Base-by-base conservation (phyloP, 2,329 filamentous ascomycete genomes). In the Aspergillus bombycis region DNA sequence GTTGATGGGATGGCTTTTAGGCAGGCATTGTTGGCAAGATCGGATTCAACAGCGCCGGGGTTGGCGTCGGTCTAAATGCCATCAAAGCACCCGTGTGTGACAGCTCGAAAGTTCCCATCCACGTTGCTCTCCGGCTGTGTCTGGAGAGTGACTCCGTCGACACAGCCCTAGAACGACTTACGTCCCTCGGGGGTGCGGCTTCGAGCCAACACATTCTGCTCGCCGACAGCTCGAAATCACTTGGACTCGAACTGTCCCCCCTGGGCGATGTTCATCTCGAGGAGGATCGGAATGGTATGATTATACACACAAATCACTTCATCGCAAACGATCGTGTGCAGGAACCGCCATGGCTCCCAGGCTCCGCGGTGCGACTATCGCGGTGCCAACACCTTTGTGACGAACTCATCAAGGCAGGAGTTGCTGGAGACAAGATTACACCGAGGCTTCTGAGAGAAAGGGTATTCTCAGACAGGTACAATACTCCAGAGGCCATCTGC, bases 11-110 rank as follows among this genome's bases (percentile, higher is more conserved):
- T 21, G 21, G 32, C 26, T 4, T 34, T 19, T 62, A 75, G 73
- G 85, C 83, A 4, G 85, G 85, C 8, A 80, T 87, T 21, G 82
- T 90, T 36, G 88, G 87, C 16, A 91, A 91, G 73, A 89, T 90
- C 28, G 88, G 88, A 0, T 79, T 90, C 67, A 91, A 91, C 70
- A 78, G 77, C 19, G 70, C 73, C 0, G 86, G 87, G 0, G 85
- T 90, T 0, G 88, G 86, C 0, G 83, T 84, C 0, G 85, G 84
- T 48, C 77, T 90, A 11, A 90, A 90, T 64, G 88, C 88, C 0
- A 87, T 90, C 63, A 81, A 82, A 43, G 85, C 85, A 3, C 79
- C 81, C 2, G 86, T 86, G 0, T 82, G 88, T 53, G 80, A 86
- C 68, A 68, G 74, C 2, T 73, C 74, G 0, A 82, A 81, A 9